Base-by-base conservation (phyloP, 2,329 filamentous ascomycete genomes). In the Claviceps maximensis region DNA sequence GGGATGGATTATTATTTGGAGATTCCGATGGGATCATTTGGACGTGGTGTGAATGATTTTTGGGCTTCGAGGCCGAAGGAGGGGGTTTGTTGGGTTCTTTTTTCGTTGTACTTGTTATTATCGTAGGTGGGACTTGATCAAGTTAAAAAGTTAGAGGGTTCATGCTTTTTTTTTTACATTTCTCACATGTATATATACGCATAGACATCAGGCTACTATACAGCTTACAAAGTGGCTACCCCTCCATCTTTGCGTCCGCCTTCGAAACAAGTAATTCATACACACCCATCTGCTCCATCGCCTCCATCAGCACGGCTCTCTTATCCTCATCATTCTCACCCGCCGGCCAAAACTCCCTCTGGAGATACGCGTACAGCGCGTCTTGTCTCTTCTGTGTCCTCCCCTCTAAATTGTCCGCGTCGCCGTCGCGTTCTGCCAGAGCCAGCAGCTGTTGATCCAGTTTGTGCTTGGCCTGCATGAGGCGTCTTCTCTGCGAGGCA, bases 281-380 rank as follows among this genome's bases (percentile, higher is more conserved):
- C 57, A 72, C 68, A 46, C 72, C 72, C 72, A 74, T 74, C 58
- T 74, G 62, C 52, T 55, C 58, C n/a, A 69, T 67, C 50, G 63
- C 46, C 19, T 62, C 55, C 25, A 51, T 59, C 13, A 70, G 66
- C 52, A 62, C 33, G 19, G 61, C 54, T 21, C 53, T 58, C 48
- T 60, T 60, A 45, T 59, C 59, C 8, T 63, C 55, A 10, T 58
- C 57, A 36, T 58, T 57, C 4, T 53, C 59, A 3, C 53, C 59
- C 9, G 53, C 59, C 13, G 67, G 65, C 64, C 71, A 65, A 21
- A 69, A 67, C 47, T 65, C 65, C 49, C 63, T 62, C 54, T 72
- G 69, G 47, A 77, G 56, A 51, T 71, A 74, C 51, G 71, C 66
- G 48, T 69, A 70, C 53, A 76, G 60, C 48, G 72, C 72, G 50